Conservation (phyloP, 2,329 filamentous ascomycete species). For the Fusarium hainanense region DNA sequence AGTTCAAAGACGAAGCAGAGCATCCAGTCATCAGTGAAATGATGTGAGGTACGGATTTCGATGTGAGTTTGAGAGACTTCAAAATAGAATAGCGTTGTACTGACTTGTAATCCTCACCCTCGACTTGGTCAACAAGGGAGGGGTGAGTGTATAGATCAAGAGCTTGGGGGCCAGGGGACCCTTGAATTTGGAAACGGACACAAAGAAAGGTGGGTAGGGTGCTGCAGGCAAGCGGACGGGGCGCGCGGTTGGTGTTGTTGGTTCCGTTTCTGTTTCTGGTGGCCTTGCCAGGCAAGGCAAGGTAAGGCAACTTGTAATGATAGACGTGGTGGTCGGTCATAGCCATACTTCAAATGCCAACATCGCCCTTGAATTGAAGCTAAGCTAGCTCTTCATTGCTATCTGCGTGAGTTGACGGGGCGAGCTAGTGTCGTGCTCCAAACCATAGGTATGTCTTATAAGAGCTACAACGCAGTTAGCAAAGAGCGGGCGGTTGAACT, state of each 20-base stretch:
- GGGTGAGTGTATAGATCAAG: constrained; percentile 29
- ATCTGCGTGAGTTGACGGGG: neutral
- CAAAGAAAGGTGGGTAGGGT: constrained; percentile 23
- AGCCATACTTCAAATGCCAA: neutral
- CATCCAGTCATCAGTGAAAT: neutral
- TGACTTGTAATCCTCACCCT: constrained; percentile 8
- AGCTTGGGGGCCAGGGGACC: constrained; percentile 30
- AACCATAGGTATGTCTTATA: neutral
- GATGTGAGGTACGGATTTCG: constrained; percentile 20
- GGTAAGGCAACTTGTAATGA: neutral
- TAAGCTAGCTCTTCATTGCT: neutral
- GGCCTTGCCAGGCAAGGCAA: constrained; percentile 2
- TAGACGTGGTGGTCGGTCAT: neutral
- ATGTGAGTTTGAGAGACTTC: constrained; percentile 22
- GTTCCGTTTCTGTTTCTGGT: constrained; percentile 6
- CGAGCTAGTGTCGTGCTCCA: neutral
- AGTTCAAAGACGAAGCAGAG: constrained; percentile 1
- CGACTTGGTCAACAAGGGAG: constrained; percentile 3
- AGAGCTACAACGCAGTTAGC: neutral
- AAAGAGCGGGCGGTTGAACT: neutral
- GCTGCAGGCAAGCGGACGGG: constrained; percentile 33
- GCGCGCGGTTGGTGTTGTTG: constrained; percentile 40
- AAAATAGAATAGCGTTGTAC: constrained; percentile 28
- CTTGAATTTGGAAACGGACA: constrained; percentile 25
- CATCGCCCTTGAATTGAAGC: neutral